phyloP scores from a whole-genome alignment of 1,284 basidiomycete genomes.

The Cronartium quercuum region DNA sequence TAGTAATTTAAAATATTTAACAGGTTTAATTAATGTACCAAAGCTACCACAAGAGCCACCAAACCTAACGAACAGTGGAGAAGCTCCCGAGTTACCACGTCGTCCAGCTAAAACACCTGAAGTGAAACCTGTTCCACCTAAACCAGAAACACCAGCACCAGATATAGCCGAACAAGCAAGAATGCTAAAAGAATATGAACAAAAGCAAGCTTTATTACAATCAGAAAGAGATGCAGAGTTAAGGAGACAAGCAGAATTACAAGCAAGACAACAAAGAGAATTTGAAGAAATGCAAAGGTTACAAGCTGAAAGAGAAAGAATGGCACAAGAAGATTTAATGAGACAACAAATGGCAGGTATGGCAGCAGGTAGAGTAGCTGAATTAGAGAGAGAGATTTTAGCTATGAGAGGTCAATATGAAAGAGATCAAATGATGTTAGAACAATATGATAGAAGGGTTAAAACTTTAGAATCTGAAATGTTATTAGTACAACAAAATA shows the following conservation, averaged over 20 bases:
- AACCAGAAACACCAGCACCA: slow-evolving; percentile 50
- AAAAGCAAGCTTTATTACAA: slow-evolving; percentile 73
- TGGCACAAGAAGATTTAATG: slow-evolving; percentile 77
- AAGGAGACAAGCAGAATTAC: slow-evolving; percentile 65
- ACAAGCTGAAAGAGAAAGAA: slow-evolving; percentile 79
- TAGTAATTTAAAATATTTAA: slow-evolving; percentile 90
- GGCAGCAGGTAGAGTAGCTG: slow-evolving; percentile 56
- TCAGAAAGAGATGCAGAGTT: slow-evolving; percentile 73
- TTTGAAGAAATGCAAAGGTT: slow-evolving; percentile 84
- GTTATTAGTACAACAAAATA: slow-evolving; percentile 67
- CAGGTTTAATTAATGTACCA: slow-evolving; percentile 89
- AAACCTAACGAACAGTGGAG: slow-evolving; percentile 74
- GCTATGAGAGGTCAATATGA: slow-evolving; percentile 96
- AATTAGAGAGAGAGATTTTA: slow-evolving; percentile 84
- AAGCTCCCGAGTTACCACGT: slow-evolving; percentile 78
- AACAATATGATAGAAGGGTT: slow-evolving; percentile 94
- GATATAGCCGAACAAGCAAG: slow-evolving; percentile 88
- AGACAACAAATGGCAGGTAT: slow-evolving; percentile 60
- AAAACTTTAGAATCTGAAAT: slow-evolving; percentile 94
- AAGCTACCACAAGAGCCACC: slow-evolving; percentile 95
- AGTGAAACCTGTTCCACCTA: slow-evolving; percentile 43
- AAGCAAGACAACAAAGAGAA: slow-evolving; percentile 75
- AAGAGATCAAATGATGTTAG: slow-evolving; percentile 92
- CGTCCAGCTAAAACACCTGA: slow-evolving; percentile 62
- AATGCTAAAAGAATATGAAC: slow-evolving; percentile 93